Percentiles rank a stretch among this genome's conserved stretches.
phyloP scores from a whole-genome alignment of 2,329 filamentous ascomycete genomes.

The Podosphaera xanthii region DNA sequence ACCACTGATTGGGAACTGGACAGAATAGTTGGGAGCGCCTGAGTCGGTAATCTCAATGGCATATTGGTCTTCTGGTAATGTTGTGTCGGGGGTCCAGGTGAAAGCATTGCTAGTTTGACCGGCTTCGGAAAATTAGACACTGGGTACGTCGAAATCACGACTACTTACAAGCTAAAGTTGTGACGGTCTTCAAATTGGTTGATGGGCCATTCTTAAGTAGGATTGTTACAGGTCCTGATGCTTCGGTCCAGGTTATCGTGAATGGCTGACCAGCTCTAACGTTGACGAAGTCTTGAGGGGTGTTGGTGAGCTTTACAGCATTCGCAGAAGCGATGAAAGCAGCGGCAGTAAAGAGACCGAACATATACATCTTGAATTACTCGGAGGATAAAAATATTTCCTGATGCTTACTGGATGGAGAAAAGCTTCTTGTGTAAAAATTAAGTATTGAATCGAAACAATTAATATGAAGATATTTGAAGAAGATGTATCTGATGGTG shows the following conservation, averaged over 20 bases:
- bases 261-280: constrained; percentile 10
- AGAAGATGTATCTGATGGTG: too few relatives aligned
- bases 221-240: constrained; percentile 12
- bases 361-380: constrained; percentile 14
- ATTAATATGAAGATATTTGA: too few relatives aligned
- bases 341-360: constrained; percentile 8
- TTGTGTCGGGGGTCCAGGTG: constrained; percentile 9
- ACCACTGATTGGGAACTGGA: constrained; percentile 11
- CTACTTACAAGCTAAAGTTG: constrained; percentile 11
- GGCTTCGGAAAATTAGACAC: constrained; percentile 4
- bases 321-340: constrained; percentile 8
- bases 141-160: not conserved
- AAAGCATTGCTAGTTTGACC: constrained; percentile 9
- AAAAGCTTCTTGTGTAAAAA: too few relatives aligned
- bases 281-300: constrained; percentile 5
- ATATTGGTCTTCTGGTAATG: constrained; percentile 6
- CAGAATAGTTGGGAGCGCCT: constrained; percentile 10
- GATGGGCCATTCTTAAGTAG: constrained; percentile 12
- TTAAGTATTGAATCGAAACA: too few relatives aligned
- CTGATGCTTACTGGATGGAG: not conserved
- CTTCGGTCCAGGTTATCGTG: constrained; percentile 12
- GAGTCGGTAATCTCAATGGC: constrained; percentile 12
- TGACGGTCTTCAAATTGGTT: constrained; percentile 8
- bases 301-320: constrained; percentile 10
- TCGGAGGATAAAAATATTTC: not conserved